These are phyloP conservation scores for Discostella stelligeroides DNA, from an alignment of 108 stramenopile genomes.

Conservation along the genomic window DNA sequence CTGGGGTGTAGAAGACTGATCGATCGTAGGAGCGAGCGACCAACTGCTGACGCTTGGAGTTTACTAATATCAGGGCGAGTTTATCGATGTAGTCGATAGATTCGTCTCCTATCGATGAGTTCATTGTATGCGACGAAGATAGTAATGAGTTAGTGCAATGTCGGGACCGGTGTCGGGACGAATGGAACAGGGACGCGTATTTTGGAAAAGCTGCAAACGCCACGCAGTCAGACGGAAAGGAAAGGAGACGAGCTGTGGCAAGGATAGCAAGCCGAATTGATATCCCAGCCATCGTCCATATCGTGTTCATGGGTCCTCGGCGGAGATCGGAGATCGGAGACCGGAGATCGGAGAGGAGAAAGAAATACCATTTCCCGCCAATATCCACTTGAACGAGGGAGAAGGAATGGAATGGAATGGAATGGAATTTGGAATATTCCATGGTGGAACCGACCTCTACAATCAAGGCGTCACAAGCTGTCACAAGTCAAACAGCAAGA, in stretches of 20 bases:
- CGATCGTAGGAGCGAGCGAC: constrained; percentile 56
- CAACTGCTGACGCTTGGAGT: constrained; percentile 48
- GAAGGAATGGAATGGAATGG: too few relatives aligned
- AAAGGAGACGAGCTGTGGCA: background rate
- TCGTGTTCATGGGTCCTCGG: too few relatives aligned
- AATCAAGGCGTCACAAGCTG: too few relatives aligned
- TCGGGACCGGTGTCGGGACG: too few relatives aligned
- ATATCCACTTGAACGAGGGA: too few relatives aligned
- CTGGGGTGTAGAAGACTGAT: constrained; percentile 57
- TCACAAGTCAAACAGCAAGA: too few relatives aligned
- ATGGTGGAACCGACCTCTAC: too few relatives aligned
- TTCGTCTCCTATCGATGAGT: background rate
- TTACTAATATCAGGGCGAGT: constrained; percentile 52
- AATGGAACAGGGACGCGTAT: background rate
- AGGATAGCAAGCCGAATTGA: background rate
- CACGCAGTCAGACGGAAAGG: background rate
- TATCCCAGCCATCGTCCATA: background rate
- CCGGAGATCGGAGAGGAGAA: too few relatives aligned
- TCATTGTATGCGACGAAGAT: background rate
- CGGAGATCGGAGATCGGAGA: too few relatives aligned
- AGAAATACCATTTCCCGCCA: too few relatives aligned
- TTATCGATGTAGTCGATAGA: constrained; percentile 46
- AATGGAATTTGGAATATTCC: too few relatives aligned
- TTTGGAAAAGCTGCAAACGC: background rate
- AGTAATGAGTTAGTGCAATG: too few relatives aligned